Conservation (phyloP, 1,284 basidiomycete species). For the Cutaneotrichosporon dermatis region DNA sequence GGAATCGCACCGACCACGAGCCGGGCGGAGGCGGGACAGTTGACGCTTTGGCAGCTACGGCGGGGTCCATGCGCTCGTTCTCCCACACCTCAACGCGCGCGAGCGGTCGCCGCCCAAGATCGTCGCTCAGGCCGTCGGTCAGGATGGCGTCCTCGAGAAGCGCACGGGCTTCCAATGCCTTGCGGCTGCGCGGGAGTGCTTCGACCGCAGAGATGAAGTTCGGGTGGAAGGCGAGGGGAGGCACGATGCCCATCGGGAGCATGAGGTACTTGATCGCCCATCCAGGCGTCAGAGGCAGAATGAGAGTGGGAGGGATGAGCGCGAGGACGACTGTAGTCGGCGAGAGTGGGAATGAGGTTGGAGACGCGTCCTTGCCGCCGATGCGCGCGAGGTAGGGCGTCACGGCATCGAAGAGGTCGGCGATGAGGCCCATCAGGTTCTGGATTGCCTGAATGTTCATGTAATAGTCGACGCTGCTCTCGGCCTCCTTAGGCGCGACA, state of each 20-base stretch:
- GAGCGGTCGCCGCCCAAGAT: slow-evolving; percentile 31
- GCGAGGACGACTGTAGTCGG: slow-evolving; percentile 41
- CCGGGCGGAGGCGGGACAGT: slow-evolving; percentile 12
- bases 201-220: slow-evolving; percentile 31
- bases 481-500: slow-evolving; percentile 41
- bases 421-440: slow-evolving; percentile 47
- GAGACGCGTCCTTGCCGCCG: slow-evolving; percentile 21
- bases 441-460: slow-evolving; percentile 51
- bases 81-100: slow-evolving; percentile 45
- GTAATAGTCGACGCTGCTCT: slow-evolving; percentile 46
- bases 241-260: slow-evolving; percentile 37
- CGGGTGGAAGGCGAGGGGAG: slow-evolving; percentile 45
- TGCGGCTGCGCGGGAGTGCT: slow-evolving; percentile 22
- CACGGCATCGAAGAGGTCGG: slow-evolving; percentile 13
- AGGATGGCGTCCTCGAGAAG: slow-evolving; percentile 32
- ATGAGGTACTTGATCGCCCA: slow-evolving; percentile 41
- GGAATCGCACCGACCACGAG: slow-evolving; percentile 30
- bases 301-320: slow-evolving; percentile 39
- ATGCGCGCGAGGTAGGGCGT: slow-evolving; percentile 30
- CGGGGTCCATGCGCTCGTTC: slow-evolving; percentile 46
- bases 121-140: slow-evolving; percentile 39
- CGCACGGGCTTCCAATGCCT: slow-evolving; percentile 21
- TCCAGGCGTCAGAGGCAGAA: slow-evolving; percentile 41
- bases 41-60: slow-evolving; percentile 21
- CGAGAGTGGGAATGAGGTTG: slow-evolving; percentile 41